These are phyloP conservation scores for Trichoderma sp. DNA, from an alignment of 2,329 filamentous ascomycete genomes.

Conservation along the genomic window DNA sequence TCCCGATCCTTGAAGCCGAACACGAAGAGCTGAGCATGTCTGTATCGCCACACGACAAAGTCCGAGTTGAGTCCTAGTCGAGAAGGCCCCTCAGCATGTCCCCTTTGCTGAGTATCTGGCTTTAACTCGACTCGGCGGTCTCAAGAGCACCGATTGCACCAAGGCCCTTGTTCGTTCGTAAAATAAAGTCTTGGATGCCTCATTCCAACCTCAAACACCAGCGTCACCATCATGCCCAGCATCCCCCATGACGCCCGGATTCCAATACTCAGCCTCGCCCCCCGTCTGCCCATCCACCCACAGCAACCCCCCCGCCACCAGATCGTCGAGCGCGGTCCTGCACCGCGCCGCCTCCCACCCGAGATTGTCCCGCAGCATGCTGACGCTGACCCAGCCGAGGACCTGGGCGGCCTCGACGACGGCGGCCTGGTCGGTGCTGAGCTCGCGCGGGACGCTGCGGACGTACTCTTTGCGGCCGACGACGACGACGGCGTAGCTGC, in stretches of 20 bases:
- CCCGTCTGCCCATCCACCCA: constrained; percentile 84
- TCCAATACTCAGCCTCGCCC: constrained; percentile 95
- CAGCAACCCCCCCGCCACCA: constrained; percentile 84
- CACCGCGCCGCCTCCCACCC: constrained; percentile 82
- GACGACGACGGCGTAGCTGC: constrained; percentile 80
- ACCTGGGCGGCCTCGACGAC: constrained; percentile 91
- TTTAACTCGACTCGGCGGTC: not conserved
- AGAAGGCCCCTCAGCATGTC: not conserved
- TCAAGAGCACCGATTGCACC: not conserved
- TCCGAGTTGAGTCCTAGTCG: not conserved
- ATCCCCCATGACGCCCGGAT: constrained; percentile 70
- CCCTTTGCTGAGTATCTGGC: not conserved
- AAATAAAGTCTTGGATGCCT: not conserved
- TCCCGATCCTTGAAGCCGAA: no score
- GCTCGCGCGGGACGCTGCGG: constrained; percentile 88
- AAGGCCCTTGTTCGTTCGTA: no score
- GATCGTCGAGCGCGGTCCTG: constrained; percentile 86
- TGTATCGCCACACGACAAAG: no score
- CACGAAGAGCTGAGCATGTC: not conserved
- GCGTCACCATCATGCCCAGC: constrained; percentile 33
- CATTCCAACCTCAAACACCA: not conserved
- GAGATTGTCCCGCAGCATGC: constrained; percentile 85
- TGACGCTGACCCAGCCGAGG: constrained; percentile 84
- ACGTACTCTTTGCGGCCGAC: constrained; percentile 88
- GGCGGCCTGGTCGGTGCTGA: constrained; percentile 90